A percentile compares a stretch with the other conserved stretches of the same genome.
Evolutionary conservation across 1,139 yeast species (phyloP).

Genomic region (Geotrichum fermentans): DNA sequence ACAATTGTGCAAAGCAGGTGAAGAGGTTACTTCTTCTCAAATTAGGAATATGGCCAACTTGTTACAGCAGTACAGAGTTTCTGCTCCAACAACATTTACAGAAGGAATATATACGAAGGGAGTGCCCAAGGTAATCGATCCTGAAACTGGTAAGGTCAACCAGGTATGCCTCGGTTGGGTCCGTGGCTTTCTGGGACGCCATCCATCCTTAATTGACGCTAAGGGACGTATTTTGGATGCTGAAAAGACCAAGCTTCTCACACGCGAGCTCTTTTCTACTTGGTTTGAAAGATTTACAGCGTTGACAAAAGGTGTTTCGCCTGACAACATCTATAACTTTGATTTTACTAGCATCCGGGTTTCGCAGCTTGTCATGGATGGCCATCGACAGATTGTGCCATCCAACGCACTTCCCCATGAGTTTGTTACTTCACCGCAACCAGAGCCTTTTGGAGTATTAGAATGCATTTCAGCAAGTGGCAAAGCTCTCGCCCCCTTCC

Average conservation of each 20-base stretch:
- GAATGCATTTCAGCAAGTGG: slow-evolving; percentile 17
- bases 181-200: slow-evolving; percentile 20
- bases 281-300: slow-evolving; percentile 12
- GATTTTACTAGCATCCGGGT: slow-evolving; percentile 11
- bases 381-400: slow-evolving; percentile 16
- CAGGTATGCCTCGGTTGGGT: slow-evolving; percentile 21
- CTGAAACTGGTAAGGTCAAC: slow-evolving; percentile 14
- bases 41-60: slow-evolving; percentile 16
- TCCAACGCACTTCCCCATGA: slow-evolving; percentile 8
- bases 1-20: slow-evolving; percentile 14
- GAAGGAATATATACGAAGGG: background rate
- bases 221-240: slow-evolving; percentile 17
- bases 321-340: slow-evolving; percentile 13
- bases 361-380: slow-evolving; percentile 12
- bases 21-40: slow-evolving; percentile 16
- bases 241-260: slow-evolving; percentile 3
- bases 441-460: slow-evolving; percentile 14
- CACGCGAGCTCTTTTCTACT: slow-evolving; percentile 1
- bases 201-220: slow-evolving; percentile 16
- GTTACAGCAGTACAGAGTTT: slow-evolving; percentile 13
- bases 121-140: slow-evolving; percentile 10
- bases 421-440: slow-evolving; percentile 14
- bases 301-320: background rate
- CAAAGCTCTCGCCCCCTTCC: slow-evolving; percentile 10
- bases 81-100: background rate